phyloP scores from a whole-genome alignment of 495 filamentous ascomycete genomes.

The Talaromyces proteolyticus region DNA sequence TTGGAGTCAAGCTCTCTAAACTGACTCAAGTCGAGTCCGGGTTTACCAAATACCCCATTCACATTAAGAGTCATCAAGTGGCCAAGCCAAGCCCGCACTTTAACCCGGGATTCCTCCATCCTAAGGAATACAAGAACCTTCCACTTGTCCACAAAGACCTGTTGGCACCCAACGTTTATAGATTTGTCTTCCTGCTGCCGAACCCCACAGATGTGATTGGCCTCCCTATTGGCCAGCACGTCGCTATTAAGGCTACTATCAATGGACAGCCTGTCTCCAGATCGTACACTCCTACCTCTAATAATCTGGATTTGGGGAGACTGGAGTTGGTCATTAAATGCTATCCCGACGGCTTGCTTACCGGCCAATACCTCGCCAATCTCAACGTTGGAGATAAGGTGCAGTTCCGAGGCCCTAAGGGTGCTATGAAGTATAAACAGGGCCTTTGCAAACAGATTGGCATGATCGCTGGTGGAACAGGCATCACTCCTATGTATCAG shows the following conservation, averaged over 20 bases:
- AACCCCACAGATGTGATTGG: slow-evolving; percentile 31
- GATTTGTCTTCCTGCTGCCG: slow-evolving; percentile 43
- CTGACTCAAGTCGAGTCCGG: slow-evolving; percentile 25
- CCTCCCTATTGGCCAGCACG: slow-evolving; percentile 47
- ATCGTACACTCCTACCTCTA: slow-evolving; percentile 47
- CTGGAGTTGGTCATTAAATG: slow-evolving; percentile 44
- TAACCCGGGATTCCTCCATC: slow-evolving; percentile 33
- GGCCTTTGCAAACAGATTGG: slow-evolving; percentile 31
- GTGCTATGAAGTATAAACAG: slow-evolving; percentile 35
- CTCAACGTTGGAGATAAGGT: slow-evolving; percentile 36
- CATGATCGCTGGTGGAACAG: slow-evolving; percentile 49
- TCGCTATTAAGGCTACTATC: slow-evolving; percentile 41
- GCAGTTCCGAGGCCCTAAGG: slow-evolving; percentile 43
- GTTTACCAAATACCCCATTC: slow-evolving; percentile 35
- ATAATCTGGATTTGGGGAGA: slow-evolving; percentile 40
- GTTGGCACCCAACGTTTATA: slow-evolving; percentile 41
- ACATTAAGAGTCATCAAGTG: slow-evolving; percentile 21
- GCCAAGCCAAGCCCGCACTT: slow-evolving; percentile 26
- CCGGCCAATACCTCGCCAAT: slow-evolving; percentile 36
- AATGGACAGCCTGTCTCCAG: slow-evolving; percentile 35
- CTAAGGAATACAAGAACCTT: slow-evolving; percentile 37
- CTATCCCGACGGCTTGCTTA: slow-evolving; percentile 43
- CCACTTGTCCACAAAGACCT: slow-evolving; percentile 35
- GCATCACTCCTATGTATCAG: slow-evolving; percentile 54
- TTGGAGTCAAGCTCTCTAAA: slow-evolving; percentile 16